Percentiles rank a stretch among this genome's conserved stretches.
phyloP scores from a whole-genome alignment of 2,329 filamentous ascomycete genomes.

The Laburnicola sp. region DNA sequence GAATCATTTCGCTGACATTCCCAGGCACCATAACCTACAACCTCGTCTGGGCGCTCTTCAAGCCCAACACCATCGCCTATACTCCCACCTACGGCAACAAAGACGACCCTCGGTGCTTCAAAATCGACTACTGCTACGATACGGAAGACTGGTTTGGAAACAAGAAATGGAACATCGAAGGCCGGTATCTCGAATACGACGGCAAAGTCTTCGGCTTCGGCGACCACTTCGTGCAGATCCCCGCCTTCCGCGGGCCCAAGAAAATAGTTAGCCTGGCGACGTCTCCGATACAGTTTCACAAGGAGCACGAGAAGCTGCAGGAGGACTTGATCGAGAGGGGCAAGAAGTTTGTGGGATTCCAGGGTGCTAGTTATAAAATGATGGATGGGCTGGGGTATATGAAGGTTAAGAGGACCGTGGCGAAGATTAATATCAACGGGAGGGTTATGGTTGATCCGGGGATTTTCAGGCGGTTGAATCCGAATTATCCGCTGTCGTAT shows the following conservation, averaged over 20 bases:
- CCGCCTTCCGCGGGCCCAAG: constrained; percentile 75
- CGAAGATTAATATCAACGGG: constrained; percentile 83
- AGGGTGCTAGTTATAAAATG: constrained; percentile 79
- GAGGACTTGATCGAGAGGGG: constrained; percentile 75
- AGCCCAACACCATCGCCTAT: constrained; percentile 80
- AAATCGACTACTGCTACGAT: constrained; percentile 74
- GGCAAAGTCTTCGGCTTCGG: constrained; percentile 83
- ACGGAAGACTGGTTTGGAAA: constrained; percentile 70
- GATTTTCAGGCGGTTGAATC: constrained; percentile 80
- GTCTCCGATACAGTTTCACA: constrained; percentile 81
- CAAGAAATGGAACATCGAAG: constrained; percentile 76
- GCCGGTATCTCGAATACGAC: constrained; percentile 81
- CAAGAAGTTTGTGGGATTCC: constrained; percentile 79
- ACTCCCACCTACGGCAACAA: constrained; percentile 73
- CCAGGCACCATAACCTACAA: constrained; percentile 79
- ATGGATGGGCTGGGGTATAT: constrained; percentile 84
- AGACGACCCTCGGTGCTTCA: constrained; percentile 80
- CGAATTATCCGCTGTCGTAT: constrained; percentile 78
- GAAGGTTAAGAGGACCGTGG: constrained; percentile 74
- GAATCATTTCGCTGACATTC: background rate
- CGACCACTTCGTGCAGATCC: constrained; percentile 68
- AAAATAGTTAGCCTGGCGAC: constrained; percentile 78
- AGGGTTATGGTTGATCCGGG: constrained; percentile 86
- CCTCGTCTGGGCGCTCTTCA: constrained; percentile 84
- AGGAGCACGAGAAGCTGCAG: constrained; percentile 66